These are phyloP conservation scores for Nakazawaea sp. DNA, from an alignment of 805 yeast genomes.

Conservation along the genomic window DNA sequence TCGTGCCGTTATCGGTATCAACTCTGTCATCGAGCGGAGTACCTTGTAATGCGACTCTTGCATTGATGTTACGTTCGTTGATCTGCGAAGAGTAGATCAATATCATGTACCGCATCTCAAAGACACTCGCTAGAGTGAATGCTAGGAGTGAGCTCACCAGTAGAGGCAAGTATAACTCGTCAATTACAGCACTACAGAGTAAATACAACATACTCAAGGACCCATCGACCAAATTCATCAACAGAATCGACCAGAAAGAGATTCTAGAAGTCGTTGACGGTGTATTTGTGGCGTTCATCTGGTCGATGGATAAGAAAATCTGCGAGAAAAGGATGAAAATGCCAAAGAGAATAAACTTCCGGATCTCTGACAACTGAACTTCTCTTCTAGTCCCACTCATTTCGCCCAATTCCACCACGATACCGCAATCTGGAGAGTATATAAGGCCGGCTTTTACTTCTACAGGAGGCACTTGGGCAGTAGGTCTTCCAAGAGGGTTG, in stretches of 20 bases:
- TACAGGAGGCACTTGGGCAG: conserved; percentile 49
- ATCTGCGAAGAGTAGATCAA: conserved; percentile 62
- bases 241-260: conserved; percentile 60
- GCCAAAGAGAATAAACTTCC: conserved; percentile 36
- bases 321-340: conserved; percentile 42
- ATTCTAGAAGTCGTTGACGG: conserved; percentile 76
- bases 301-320: conserved; percentile 52
- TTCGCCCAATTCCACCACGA: conserved; percentile 33
- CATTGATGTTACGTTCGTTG: conserved; percentile 60
- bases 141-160: conserved; percentile 65
- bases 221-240: conserved; percentile 65
- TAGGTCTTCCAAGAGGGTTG: conserved; percentile 77
- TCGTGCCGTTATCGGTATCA: conserved; percentile 11
- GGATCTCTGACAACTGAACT: conserved; percentile 27
- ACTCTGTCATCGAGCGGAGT: conserved; percentile 34
- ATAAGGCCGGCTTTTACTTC: conserved; percentile 48
- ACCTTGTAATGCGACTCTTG: conserved; percentile 64
- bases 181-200: conserved; percentile 47
- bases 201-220: conserved; percentile 56
- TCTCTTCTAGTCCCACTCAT: conserved; percentile 55
- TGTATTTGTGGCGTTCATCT: conserved; percentile 65
- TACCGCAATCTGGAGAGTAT: conserved; percentile 89
- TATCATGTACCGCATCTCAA: conserved; percentile 70
- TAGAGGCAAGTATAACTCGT: conserved; percentile 56
- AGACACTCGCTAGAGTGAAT: conserved; percentile 62